phyloP scores from a whole-genome alignment of 2,329 filamentous ascomycete genomes.

The Neoascochyta sp. region DNA sequence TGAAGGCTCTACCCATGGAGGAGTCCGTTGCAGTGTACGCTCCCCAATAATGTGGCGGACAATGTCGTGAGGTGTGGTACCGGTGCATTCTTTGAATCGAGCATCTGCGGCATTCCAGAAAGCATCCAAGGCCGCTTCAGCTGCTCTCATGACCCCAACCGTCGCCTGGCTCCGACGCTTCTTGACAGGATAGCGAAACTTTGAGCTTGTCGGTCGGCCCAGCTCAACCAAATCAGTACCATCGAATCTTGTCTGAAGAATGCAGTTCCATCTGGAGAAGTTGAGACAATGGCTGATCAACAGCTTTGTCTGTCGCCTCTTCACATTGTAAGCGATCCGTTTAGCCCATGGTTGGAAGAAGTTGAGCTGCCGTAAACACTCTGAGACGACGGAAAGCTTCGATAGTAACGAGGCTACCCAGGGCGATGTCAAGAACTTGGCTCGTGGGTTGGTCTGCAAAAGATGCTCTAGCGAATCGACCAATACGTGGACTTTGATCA shows the following conservation, averaged over 20 bases:
- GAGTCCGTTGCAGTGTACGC: slow-evolving; percentile 46
- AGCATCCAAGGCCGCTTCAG: slow-evolving; percentile 47
- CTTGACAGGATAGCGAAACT: slow-evolving; percentile 47
- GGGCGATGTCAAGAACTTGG: slow-evolving; percentile 38
- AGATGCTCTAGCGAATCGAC: slow-evolving; percentile 8
- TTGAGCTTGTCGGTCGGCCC: slow-evolving; percentile 34
- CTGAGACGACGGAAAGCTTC: slow-evolving; percentile 45
- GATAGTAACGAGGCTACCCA: slow-evolving; percentile 39
- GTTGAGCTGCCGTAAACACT: slow-evolving; percentile 47
- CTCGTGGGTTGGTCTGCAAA: slow-evolving; percentile 28
- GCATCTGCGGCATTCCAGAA: slow-evolving; percentile 44
- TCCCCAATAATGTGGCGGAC: slow-evolving; percentile 19
- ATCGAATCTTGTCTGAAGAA: background rate
- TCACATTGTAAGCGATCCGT: slow-evolving; percentile 32
- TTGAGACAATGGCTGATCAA: background rate
- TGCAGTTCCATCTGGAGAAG: background rate
- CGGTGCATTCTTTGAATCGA: background rate
- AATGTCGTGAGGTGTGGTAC: slow-evolving; percentile 4
- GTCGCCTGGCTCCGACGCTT: slow-evolving; percentile 48
- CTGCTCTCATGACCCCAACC: slow-evolving; percentile 34
- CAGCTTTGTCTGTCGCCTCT: background rate
- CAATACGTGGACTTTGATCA: slow-evolving; percentile 48
- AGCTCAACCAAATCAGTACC: slow-evolving; percentile 6
- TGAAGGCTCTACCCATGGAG: slow-evolving; percentile 45
- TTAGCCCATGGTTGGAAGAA: slow-evolving; percentile 50